Base-by-base conservation (phyloP, 106 monocot species). In the Dioscorea dumetorum region DNA sequence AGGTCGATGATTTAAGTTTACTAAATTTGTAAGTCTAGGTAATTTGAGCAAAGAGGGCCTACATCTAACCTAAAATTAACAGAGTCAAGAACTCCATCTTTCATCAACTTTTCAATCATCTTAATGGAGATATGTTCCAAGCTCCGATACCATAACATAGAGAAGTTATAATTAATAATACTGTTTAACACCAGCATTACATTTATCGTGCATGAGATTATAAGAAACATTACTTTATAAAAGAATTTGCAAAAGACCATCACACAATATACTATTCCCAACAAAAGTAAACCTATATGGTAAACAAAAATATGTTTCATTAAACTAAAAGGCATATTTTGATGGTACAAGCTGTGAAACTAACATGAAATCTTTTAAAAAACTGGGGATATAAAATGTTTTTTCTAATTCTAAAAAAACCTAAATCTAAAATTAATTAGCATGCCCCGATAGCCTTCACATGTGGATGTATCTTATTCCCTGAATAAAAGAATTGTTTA, bases 281-380 rank as follows among this genome's bases (percentile, higher is more conserved):
- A 76, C 5, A 63, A 57, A 5, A 28, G 15, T 19, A 19, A 8
- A 70, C 1, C 53, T 33, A 52, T 75, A 14, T 34, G 32, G 34
- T 33, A 49, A 60, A 60, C 20, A 12, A 16, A 48, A 56, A 48
- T n/a, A 19, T n/a, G 8, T 52, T 50, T 50, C 12, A 33, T 28
- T 20, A 34, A 72, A 70, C 19, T 49, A 18, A 19, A 72, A 58
- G 17, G 21, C 3, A 17, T 33, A 32, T 3, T 23, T 22, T 49
- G 17, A 53, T 20, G 21, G 5, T n/a, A 28, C 67, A 33, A 72
- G 58, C 61, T 17, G 66, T 20, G 67, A 72, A 16, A 67, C 4
- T 11, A 50, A 76, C 41, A 72, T 72, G 23, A 76, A 64, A 35
- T 81, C 72, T 72, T 56, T 62, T 63, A 28, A 57, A 63, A 68